Evolutionary conservation across 2,329 filamentous ascomycete genomes (phyloP), one percentile per base, ranked within the genome.

Genomic region (Bisporella sp.): DNA sequence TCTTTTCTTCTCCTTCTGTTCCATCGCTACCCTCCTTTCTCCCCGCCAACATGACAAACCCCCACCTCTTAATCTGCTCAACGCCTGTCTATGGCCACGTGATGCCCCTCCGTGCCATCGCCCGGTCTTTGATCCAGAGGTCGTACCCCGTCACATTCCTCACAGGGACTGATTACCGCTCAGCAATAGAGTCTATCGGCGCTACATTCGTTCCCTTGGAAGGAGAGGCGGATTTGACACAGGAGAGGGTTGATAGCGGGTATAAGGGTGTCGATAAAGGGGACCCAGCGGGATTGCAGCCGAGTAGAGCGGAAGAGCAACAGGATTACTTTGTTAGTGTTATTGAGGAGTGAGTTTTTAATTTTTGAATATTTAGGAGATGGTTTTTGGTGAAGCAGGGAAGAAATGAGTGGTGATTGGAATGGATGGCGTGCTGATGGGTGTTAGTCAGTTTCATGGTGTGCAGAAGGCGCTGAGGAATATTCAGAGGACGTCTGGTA

Each of bases 131-230:
- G 7, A 58, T 69, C 9, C 54, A 59, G 5, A 60, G 66, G 4
- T 72, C 71, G 3, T 74, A 71, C 49, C 59, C 67, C 4, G 62
- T 72, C 4, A 71, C 66, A 4, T 71, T 74, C 56, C 64, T 76
- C 28, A 64, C 63, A 5, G 70, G 69, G 1, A 56, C 61, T 1
- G 54, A 65, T 6, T 73, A 68, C 55, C 58, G 69, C 41, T 49
- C 58, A 4, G 50, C 61, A 9, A 63, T 73, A 47, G 65, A 66
- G 45, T 56, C 56, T 1, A 65, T 65, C 4, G 72, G 73, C 0
- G 68, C 69, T 4, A 63, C 58, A 1, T 71, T 69, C 51, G 57
- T 69, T 21, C 57, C 64, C 1, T 55, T 66, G 9, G 30, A 41
- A 5, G 57, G 54, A 6, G 44, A 47, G 2, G 53, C 59, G n/a